Evolutionary conservation across 2,329 filamentous ascomycete species (phyloP).

Genomic region (Coniosporium uncinatum): DNA sequence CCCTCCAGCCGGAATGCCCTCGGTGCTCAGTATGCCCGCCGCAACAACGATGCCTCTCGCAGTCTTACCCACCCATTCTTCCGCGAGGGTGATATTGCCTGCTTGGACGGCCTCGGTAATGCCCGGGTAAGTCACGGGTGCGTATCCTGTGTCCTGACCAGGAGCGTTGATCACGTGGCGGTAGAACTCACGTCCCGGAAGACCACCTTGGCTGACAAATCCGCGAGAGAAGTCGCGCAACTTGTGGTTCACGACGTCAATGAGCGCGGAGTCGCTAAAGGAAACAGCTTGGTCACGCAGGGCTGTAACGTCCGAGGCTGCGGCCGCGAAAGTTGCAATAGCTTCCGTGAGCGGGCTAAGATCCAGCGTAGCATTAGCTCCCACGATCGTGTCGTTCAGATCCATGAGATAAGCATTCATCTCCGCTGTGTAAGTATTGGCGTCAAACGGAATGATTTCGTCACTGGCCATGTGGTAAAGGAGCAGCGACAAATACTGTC

Average conservation of each 20-base stretch:
- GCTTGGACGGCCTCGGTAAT: constrained; percentile 27
- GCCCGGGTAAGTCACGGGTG: constrained; percentile 27
- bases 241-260: constrained; percentile 34
- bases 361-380: constrained; percentile 17
- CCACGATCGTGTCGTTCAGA: constrained; percentile 22
- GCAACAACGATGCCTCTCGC: constrained; percentile 21
- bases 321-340: constrained; percentile 25
- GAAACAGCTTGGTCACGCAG: constrained; percentile 21
- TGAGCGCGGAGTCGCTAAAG: constrained; percentile 17
- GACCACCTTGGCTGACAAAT: constrained; percentile 37
- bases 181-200: constrained; percentile 37
- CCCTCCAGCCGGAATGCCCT: too few relatives aligned
- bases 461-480: constrained; percentile 33
- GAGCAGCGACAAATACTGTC: constrained; percentile 36
- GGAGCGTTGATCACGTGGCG: constrained; percentile 40
- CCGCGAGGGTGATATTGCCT: constrained; percentile 18
- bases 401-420: constrained; percentile 25
- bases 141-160: constrained; percentile 32
- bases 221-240: constrained; percentile 37
- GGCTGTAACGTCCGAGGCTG: constrained; percentile 17
- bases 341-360: constrained; percentile 22
- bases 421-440: constrained; percentile 27
- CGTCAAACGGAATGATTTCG: constrained; percentile 28
- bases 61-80: constrained; percentile 26
- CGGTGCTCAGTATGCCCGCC: constrained; percentile 23